Percentiles rank a stretch among this genome's conserved stretches.
phyloP scores from a whole-genome alignment of 139 green algal genomes.

The Chlamydomonas urium region DNA sequence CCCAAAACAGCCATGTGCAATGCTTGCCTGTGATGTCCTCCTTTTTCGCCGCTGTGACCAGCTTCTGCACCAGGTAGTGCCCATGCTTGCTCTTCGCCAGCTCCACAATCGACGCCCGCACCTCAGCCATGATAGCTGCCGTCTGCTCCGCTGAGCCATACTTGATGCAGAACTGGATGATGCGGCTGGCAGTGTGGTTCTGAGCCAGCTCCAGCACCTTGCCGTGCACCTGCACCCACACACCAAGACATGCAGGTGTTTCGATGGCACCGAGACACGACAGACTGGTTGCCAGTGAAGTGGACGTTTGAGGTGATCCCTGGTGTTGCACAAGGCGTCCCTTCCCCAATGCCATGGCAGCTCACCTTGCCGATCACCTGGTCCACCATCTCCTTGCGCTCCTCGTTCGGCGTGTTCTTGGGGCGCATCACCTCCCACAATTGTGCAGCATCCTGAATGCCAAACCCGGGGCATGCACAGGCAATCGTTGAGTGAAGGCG shows the following conservation, averaged over 20 bases:
- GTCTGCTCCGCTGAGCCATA: constrained; percentile 53
- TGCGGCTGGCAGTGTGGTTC: constrained; percentile 71
- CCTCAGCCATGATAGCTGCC: constrained; percentile 56
- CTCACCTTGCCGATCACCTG: constrained; percentile 42
- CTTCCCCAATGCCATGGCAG: no score
- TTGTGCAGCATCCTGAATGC: constrained; percentile 33
- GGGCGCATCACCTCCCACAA: constrained; percentile 63
- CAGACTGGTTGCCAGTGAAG: no score
- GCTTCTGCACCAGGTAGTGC: constrained; percentile 76
- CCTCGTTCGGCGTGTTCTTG: constrained; percentile 32
- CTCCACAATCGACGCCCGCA: constrained; percentile 59
- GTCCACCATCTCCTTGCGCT: constrained; percentile 49
- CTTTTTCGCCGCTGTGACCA: constrained; percentile 65
- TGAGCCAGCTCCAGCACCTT: constrained; percentile 60
- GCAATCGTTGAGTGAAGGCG: no score
- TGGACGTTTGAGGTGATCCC: no score
- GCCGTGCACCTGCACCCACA: constrained; percentile 46
- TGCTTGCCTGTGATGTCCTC: constrained; percentile 36
- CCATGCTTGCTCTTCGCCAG: constrained; percentile 79
- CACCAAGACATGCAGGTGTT: not conserved
- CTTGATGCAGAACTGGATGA: constrained; percentile 84
- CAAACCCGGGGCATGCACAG: no score
- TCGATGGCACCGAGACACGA: not conserved
- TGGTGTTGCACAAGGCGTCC: no score
- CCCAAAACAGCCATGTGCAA: not conserved